Conservation (phyloP, 768 basidiomycete species). For the Termitomyces sp. region DNA sequence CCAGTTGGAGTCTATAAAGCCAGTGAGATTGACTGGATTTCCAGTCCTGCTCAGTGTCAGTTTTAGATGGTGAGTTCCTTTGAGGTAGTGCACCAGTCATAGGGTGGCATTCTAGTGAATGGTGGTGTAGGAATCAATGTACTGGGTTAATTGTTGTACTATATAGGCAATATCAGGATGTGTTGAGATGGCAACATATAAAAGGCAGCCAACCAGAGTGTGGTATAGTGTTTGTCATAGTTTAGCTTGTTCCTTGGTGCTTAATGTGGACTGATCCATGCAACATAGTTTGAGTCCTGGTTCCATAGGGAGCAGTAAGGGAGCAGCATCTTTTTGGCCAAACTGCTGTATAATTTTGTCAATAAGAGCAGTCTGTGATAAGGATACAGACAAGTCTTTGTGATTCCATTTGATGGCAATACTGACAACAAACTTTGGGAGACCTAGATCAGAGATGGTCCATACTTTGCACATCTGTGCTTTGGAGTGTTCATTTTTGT, state of each 20-base stretch:
- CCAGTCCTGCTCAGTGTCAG: too few species aligned
- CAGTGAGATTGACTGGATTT: too few species aligned
- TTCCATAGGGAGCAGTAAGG: too few species aligned
- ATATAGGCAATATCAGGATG: not conserved
- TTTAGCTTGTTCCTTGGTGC: not conserved
- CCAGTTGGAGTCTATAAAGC: too few species aligned
- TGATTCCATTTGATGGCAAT: not conserved
- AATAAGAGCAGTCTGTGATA: not conserved
- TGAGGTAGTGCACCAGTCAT: too few species aligned
- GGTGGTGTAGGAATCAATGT: not conserved
- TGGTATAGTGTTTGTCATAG: not conserved
- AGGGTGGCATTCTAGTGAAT: too few species aligned
- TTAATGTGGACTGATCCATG: not conserved
- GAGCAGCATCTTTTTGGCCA: not conserved
- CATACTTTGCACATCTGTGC: not conserved
- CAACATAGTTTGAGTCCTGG: too few species aligned
- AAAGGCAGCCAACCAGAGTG: not conserved
- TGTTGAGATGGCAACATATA: not conserved
- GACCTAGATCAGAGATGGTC: not conserved
- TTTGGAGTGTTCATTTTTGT: not conserved
- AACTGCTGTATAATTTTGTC: not conserved
- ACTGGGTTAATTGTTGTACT: not conserved
- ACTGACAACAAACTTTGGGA: not conserved
- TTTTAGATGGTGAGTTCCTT: too few species aligned
- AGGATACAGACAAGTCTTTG: not conserved